Base-by-base conservation (phyloP, 78 protist species). In the Dictyostelium discoideum region DNA sequence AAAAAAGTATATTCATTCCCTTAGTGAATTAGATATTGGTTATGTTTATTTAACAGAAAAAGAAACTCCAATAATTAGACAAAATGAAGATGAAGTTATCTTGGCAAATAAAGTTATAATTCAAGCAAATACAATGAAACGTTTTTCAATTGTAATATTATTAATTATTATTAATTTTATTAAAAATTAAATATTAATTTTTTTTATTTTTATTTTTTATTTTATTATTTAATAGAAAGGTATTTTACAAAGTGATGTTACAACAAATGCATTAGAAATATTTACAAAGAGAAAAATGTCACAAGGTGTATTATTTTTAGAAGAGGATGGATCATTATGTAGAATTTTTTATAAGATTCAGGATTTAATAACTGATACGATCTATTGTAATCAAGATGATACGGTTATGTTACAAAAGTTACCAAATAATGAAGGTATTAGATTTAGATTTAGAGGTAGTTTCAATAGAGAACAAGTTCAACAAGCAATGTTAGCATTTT, bases 331-430 rank as follows among this genome's bases (percentile, higher is more conserved):
- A 9, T 77, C 65, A 32, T 16, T 90, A 18, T 90, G 95, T 72
- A 82, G 88, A 72, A 90, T 90, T 18, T 82, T 90, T 54, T 90
- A 90, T 73, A 63, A 79, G 44, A 82, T 90, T 32, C 54, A 73
- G 32, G 88, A 90, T 39, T 73, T 90, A 22, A 73, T 90, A 54
- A 3, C 40, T 32, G 85, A 90, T 73, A 90, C 95, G 5, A 63
- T 90, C 26, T 90, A 90, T 82, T 85, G 87, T 37, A 90, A 72
- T 63, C 95, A 90, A 32, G 95, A 90, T 72, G 95, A 90, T 54
- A 90, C 95, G 0, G 88, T 90, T 13, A 80, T 90, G 87, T 50
- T 90, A 40, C 95, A 90, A 63, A 65, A 87, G 40, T 72, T 90
- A 82, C 95, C 87, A 82, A 63, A 72, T 54, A 67, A 72, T 50